Evolutionary conservation across 169 alveolate species (phyloP).

Genomic region (Babesia ovis): DNA sequence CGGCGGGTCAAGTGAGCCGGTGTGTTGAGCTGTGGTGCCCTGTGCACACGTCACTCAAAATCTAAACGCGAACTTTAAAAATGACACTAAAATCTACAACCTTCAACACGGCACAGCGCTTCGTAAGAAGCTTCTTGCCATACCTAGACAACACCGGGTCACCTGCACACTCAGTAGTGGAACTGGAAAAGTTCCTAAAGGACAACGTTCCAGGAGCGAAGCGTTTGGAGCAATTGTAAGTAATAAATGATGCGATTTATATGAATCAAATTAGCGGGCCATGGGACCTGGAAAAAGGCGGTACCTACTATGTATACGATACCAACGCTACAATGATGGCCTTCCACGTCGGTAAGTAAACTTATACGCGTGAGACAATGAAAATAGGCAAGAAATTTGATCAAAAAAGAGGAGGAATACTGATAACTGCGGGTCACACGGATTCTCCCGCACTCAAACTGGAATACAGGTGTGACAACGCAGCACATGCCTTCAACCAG

Average conservation of each 20-base stretch:
- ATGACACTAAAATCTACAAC: conserved; percentile 41
- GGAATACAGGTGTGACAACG: conserved; percentile 45
- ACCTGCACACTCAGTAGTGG: conserved; percentile 60
- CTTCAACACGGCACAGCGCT: conserved; percentile 40
- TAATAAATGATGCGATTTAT: not conserved
- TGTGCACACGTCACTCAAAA: not conserved
- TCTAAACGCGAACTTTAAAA: not conserved
- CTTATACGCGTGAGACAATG: not conserved
- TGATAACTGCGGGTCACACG: conserved; percentile 55
- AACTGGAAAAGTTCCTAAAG: conserved; percentile 36
- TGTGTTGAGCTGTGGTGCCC: conserved; percentile 1
- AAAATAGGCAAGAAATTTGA: conserved; percentile 41
- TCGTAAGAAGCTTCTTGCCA: conserved; percentile 33
- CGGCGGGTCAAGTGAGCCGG: conserved; percentile 2
- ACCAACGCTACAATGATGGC: conserved; percentile 65
- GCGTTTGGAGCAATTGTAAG: conserved; percentile 27
- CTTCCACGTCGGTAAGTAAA: conserved; percentile 51
- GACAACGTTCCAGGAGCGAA: conserved; percentile 38
- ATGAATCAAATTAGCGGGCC: conserved; percentile 16
- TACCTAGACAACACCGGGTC: conserved; percentile 64
- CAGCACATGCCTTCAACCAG: conserved; percentile 57
- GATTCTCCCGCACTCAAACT: conserved; percentile 68
- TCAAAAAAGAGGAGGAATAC: conserved; percentile 38
- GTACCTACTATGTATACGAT: conserved; percentile 49
- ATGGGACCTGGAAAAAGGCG: conserved; percentile 56